Evolutionary conservation across 129 eudicot genomes (phyloP).

Genomic region (Rutidosis leptorrhynchoides): DNA sequence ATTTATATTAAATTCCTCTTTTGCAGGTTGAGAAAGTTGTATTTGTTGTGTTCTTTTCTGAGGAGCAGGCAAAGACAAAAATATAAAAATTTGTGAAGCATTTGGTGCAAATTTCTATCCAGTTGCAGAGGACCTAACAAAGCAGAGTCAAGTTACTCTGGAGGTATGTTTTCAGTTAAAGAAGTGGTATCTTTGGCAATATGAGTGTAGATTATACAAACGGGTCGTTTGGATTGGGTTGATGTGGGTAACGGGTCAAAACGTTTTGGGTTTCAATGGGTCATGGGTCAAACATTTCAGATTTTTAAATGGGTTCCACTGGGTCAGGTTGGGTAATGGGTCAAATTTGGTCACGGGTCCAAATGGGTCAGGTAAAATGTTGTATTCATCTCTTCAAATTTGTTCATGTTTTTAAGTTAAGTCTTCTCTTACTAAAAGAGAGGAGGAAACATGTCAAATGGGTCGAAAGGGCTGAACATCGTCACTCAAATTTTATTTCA

Average conservation of each 20-base stretch:
- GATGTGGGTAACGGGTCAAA: not conserved
- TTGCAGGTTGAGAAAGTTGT: conserved; percentile 90
- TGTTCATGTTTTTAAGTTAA: not conserved
- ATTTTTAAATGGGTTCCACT: not conserved
- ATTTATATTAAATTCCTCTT: conserved; percentile 15
- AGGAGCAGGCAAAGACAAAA: conserved; percentile 93
- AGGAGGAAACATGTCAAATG: not conserved
- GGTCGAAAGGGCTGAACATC: not conserved
- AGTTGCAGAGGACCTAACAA: conserved; percentile 80
- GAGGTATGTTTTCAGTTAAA: conserved; percentile 51
- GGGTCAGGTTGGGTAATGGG: not conserved
- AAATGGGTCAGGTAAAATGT: not conserved
- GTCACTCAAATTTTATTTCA: not conserved
- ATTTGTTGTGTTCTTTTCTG: conserved; percentile 96
- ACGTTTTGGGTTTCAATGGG: too few relatives aligned
- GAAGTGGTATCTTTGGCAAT: not conserved
- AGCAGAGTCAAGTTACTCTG: conserved; percentile 78
- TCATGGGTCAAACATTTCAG: too few relatives aligned
- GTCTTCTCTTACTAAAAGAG: too few relatives aligned
- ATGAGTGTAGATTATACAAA: not conserved
- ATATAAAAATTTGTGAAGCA: conserved; percentile 93
- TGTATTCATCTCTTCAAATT: not conserved
- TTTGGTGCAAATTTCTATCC: conserved; percentile 99
- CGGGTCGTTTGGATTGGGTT: not conserved
- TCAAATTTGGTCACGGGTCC: not conserved